Evolutionary conservation across 2,329 filamentous ascomycete species (phyloP).

Genomic region (Gnomoniopsis smithogilvyi): DNA sequence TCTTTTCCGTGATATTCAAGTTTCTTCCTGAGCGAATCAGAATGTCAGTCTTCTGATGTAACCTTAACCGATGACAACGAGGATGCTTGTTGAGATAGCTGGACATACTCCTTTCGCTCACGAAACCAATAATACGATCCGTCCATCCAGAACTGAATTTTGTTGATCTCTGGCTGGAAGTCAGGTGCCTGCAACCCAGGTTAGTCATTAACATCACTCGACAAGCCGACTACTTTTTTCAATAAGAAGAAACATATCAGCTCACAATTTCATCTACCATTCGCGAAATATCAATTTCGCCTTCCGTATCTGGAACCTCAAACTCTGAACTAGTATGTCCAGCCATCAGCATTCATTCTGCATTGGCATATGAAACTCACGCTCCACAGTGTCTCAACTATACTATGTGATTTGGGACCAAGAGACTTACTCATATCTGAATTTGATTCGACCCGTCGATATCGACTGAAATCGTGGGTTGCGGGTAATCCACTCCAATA

Average conservation of each 20-base stretch:
- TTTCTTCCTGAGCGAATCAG: background rate
- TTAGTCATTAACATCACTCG: background rate
- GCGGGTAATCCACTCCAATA: conserved; percentile 5
- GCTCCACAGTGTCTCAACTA: too few relatives aligned
- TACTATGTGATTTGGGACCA: background rate
- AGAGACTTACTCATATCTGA: background rate
- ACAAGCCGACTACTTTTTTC: background rate
- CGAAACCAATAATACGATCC: conserved; percentile 12
- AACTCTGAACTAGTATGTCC: background rate
- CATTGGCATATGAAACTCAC: background rate
- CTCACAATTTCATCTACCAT: conserved; percentile 15
- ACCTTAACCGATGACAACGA: background rate
- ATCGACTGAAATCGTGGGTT: conserved; percentile 5
- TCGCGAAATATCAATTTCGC: background rate
- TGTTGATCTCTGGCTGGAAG: conserved; percentile 9
- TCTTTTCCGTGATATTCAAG: conserved; percentile 17
- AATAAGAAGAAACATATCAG: background rate
- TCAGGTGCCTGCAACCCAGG: background rate
- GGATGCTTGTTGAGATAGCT: too few relatives aligned
- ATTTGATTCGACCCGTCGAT: background rate
- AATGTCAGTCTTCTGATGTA: background rate
- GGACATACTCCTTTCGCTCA: conserved; percentile 9
- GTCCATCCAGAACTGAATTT: conserved; percentile 9
- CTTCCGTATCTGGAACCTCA: conserved; percentile 5
- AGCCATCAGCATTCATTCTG: background rate